phyloP scores from a whole-genome alignment of 148 eudicot genomes.

The Arbutus unedo region DNA sequence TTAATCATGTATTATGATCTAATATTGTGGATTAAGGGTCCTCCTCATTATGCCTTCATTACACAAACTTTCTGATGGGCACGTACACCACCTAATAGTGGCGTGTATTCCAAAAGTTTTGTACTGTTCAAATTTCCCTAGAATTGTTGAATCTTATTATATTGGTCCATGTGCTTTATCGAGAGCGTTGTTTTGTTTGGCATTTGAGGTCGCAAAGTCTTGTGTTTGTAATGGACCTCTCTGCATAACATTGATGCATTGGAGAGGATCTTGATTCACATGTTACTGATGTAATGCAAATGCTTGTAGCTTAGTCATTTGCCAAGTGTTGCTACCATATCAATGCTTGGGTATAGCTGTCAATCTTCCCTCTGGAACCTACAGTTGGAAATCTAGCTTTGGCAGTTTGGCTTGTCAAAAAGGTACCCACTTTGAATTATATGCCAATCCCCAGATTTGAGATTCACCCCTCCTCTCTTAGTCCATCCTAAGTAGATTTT shows the following conservation, averaged over 20 bases:
- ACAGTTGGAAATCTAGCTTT: not conserved
- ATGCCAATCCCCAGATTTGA: not conserved
- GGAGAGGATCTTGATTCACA: not conserved
- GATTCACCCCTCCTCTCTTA: not conserved
- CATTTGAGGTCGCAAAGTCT: not conserved
- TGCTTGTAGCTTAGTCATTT: not conserved
- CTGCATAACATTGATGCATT: not conserved
- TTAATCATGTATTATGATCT: not conserved
- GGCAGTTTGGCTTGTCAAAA: conserved; percentile 5
- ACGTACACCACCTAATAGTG: not conserved
- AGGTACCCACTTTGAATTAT: not conserved
- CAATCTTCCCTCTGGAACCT: not conserved
- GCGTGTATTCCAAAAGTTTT: not conserved
- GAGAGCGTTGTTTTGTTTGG: not conserved
- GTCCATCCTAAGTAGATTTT: not conserved
- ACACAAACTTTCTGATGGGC: not conserved
- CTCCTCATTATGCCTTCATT: not conserved
- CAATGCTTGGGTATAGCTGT: not conserved
- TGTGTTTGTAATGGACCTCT: not conserved
- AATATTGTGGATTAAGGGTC: not conserved
- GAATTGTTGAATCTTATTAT: not conserved
- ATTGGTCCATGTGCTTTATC: not conserved
- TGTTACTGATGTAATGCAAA: not conserved
- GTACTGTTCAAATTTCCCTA: not conserved
- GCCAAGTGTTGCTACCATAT: not conserved